Conservation (phyloP, 805 yeast species). For the Ogataea angusta region DNA sequence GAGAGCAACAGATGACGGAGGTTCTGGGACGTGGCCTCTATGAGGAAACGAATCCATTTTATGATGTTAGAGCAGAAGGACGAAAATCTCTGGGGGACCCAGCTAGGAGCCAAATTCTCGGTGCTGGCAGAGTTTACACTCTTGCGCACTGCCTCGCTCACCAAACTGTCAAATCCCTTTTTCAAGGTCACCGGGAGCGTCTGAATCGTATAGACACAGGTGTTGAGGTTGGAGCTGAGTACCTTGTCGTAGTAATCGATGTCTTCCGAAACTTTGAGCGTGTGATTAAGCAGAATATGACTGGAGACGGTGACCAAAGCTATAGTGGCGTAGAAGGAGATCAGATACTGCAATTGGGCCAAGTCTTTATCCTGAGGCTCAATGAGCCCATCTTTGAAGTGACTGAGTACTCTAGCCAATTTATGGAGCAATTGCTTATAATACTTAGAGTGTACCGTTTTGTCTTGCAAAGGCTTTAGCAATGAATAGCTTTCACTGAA, state of each 20-base stretch:
- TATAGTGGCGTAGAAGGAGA: slow-evolving; percentile 22
- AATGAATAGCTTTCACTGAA: slow-evolving; percentile 17
- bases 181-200: slow-evolving; percentile 31
- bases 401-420: slow-evolving; percentile 9
- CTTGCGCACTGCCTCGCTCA: slow-evolving; percentile 26
- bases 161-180: slow-evolving; percentile 17
- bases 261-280: slow-evolving; percentile 42
- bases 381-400: slow-evolving; percentile 18
- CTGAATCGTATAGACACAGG: slow-evolving; percentile 39
- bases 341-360: slow-evolving; percentile 23
- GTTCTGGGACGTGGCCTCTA: slow-evolving; percentile 14
- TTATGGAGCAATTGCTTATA: background rate
- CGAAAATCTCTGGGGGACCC: slow-evolving; percentile 22
- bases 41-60: slow-evolving; percentile 17
- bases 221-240: slow-evolving; percentile 31
- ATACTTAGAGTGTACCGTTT: slow-evolving; percentile 2
- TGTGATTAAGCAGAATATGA: slow-evolving; percentile 35
- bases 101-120: slow-evolving; percentile 21
- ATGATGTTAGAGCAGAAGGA: slow-evolving; percentile 7
- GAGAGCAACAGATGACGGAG: slow-evolving; percentile 17
- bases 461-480: slow-evolving; percentile 18
- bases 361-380: slow-evolving; percentile 12
- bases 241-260: slow-evolving; percentile 46
- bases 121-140: slow-evolving; percentile 14
- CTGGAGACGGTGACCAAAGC: slow-evolving; percentile 16